These are phyloP conservation scores for Tricholoma terreum DNA, from an alignment of 768 basidiomycete genomes.

Conservation along the genomic window DNA sequence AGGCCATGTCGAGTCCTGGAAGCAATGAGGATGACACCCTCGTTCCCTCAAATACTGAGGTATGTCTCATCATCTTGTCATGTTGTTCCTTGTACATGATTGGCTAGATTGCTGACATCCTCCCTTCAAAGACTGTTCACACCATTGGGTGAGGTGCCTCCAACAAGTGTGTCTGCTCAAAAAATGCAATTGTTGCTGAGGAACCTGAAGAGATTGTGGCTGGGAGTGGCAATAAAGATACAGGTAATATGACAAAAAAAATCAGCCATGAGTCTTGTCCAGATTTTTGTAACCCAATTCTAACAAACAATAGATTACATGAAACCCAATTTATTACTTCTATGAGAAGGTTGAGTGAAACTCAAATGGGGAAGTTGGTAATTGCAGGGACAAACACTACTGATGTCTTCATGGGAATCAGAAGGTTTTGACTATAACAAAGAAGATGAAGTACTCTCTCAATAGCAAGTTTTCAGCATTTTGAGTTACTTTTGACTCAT, in stretches of 20 bases:
- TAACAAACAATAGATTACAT: background rate
- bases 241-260: too few relatives aligned
- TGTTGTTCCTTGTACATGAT: background rate
- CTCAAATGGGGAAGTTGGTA: slow-evolving; percentile 6
- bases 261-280: too few relatives aligned
- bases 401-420: slow-evolving; percentile 15
- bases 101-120: background rate
- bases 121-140: background rate
- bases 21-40: too few relatives aligned
- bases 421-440: slow-evolving; percentile 15
- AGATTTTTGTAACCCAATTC: too few relatives aligned
- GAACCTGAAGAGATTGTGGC: too few relatives aligned
- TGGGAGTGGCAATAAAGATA: too few relatives aligned
- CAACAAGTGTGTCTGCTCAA: too few relatives aligned
- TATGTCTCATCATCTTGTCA: background rate
- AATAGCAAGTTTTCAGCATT: too few relatives aligned
- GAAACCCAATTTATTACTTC: slow-evolving; percentile 19
- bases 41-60: background rate
- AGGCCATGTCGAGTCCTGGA: background rate
- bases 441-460: slow-evolving; percentile 8
- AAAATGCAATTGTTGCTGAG: too few relatives aligned
- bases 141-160: background rate
- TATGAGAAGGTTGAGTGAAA: slow-evolving; percentile 11
- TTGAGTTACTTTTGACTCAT: too few relatives aligned
- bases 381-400: slow-evolving; percentile 20